A percentile compares a stretch with the other conserved stretches of the same genome.
Evolutionary conservation across 441 rosid species (phyloP).

Genomic region (Gossypium davidsonii): DNA sequence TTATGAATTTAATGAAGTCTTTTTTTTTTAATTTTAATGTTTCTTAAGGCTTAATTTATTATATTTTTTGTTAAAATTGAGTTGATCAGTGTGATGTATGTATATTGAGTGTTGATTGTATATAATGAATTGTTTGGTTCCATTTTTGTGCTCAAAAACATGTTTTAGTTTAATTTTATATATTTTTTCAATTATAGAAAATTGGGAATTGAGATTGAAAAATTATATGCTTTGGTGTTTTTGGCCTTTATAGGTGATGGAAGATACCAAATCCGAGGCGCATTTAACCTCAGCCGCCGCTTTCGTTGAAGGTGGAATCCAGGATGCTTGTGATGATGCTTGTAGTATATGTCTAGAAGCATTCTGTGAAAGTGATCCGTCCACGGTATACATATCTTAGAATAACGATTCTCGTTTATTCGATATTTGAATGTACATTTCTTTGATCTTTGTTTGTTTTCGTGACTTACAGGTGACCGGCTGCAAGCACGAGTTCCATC

Average conservation of each 20-base stretch:
- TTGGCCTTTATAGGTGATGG: conserved; percentile 35
- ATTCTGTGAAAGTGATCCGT: conserved; percentile 76
- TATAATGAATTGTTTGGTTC: neutral
- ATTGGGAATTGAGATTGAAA: neutral
- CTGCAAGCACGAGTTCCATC: conserved; percentile 95
- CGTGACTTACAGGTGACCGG: conserved; percentile 52
- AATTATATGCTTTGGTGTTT: conserved; percentile 21
- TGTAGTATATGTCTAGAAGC: conserved; percentile 95
- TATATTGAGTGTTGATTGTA: neutral
- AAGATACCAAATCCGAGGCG: conserved; percentile 43
- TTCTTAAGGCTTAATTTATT: neutral
- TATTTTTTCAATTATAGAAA: neutral
- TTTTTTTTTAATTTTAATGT: neutral
- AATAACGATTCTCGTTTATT: neutral
- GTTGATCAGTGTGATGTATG: neutral
- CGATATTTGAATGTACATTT: conserved; percentile 4
- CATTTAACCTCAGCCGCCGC: conserved; percentile 85
- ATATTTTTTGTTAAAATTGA: neutral
- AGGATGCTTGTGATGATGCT: conserved; percentile 92
- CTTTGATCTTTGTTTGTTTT: neutral
- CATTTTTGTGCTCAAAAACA: neutral
- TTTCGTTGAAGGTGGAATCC: conserved; percentile 91
- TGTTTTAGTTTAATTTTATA: neutral
- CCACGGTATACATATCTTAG: conserved; percentile 44
- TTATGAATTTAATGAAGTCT: neutral